Evolutionary conservation across 805 yeast genomes (phyloP).

Genomic region (Kazachstania psychrophila): DNA sequence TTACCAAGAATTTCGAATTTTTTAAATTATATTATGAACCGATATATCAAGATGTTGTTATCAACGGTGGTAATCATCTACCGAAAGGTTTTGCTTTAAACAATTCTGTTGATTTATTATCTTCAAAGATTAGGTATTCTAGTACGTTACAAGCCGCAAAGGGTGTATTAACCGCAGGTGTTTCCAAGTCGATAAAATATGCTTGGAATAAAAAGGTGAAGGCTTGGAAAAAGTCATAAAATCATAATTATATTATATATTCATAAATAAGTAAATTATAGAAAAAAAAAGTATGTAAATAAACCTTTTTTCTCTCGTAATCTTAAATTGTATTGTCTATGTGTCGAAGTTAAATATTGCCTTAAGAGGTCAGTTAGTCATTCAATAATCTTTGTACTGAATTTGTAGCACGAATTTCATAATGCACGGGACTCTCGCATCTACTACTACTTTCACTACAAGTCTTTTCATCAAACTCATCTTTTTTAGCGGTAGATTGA

Average conservation of each 20-base stretch:
- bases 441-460: slow-evolving; percentile 27
- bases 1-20: slow-evolving; percentile 56
- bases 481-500: background rate
- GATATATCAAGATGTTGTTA: slow-evolving; percentile 31
- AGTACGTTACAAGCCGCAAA: slow-evolving; percentile 69
- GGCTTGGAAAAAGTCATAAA: slow-evolving; percentile 20
- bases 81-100: slow-evolving; percentile 34
- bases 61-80: slow-evolving; percentile 27
- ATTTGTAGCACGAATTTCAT: slow-evolving; percentile 13
- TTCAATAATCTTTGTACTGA: slow-evolving; percentile 8
- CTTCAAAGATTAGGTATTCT: slow-evolving; percentile 54
- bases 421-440: slow-evolving; percentile 14
- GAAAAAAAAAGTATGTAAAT: background rate
- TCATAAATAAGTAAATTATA: background rate
- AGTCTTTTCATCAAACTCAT: slow-evolving; percentile 21
- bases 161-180: slow-evolving; percentile 84
- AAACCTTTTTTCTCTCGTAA: too few species aligned
- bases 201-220: slow-evolving; percentile 60
- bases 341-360: background rate
- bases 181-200: slow-evolving; percentile 57
- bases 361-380: background rate
- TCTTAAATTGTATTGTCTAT: too few species aligned
- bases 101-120: slow-evolving; percentile 32
- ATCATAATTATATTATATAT: background rate
- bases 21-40: slow-evolving; percentile 75